phyloP scores from a whole-genome alignment of 164 flowering plant genomes.

The Malania oleifera region DNA sequence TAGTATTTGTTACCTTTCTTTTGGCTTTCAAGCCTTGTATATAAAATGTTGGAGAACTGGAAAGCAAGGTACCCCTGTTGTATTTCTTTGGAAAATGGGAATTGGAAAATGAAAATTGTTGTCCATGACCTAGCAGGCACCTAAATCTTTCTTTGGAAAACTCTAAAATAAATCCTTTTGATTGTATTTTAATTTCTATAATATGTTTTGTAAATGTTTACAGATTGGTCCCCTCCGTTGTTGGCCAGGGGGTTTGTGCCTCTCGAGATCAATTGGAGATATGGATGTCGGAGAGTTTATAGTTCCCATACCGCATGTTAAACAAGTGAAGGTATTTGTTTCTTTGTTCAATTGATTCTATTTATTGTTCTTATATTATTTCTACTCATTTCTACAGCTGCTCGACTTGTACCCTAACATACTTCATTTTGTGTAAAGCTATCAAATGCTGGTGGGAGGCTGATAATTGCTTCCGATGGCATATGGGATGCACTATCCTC shows the following conservation, averaged over 20 bases:
- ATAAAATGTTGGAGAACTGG: no score
- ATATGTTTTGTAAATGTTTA: background rate
- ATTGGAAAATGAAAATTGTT: no score
- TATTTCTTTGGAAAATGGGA: no score
- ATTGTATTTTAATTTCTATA: background rate
- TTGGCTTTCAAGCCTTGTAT: no score
- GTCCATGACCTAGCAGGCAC: background rate
- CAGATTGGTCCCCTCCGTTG: constrained; percentile 91
- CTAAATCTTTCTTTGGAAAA: background rate
- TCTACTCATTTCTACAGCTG: background rate
- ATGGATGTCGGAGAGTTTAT: constrained; percentile 92
- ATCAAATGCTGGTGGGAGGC: constrained; percentile 80
- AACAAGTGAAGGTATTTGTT: constrained; percentile 78
- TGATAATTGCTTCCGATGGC: constrained; percentile 89
- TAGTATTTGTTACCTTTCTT: no score
- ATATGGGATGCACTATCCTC: constrained; percentile 90
- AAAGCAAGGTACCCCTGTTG: no score
- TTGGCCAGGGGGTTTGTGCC: constrained; percentile 97
- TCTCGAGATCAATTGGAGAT: constrained; percentile 88
- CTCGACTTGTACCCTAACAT: constrained; percentile 6
- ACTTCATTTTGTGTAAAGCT: constrained; percentile 34
- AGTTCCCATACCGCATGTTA: constrained; percentile 83
- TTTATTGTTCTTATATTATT: background rate
- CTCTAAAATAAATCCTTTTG: background rate
- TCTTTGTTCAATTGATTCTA: background rate